Evolutionary conservation across 768 basidiomycete species (phyloP).

Genomic region (Kwoniella dendrophila): DNA sequence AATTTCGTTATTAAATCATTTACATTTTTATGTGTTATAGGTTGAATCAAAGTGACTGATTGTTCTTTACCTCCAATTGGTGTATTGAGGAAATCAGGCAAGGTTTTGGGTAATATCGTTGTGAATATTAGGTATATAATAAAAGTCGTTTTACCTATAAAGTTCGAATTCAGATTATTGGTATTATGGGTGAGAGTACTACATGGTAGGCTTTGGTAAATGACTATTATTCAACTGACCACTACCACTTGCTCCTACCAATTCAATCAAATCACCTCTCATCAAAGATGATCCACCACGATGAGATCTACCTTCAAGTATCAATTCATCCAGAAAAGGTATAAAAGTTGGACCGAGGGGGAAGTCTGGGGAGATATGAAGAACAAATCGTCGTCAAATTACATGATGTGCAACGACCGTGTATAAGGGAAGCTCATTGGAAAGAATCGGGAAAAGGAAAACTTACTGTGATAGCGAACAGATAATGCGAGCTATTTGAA

Average conservation of each 20-base stretch:
- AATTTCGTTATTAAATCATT: conserved; percentile 16
- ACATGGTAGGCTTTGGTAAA: background rate
- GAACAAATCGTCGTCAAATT: background rate
- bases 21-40: conserved; percentile 22
- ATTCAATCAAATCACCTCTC: conserved; percentile 45
- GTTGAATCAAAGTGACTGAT: conserved; percentile 27
- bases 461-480: conserved; percentile 38
- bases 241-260: conserved; percentile 40
- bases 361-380: conserved; percentile 18
- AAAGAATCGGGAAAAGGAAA: background rate
- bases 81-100: conserved; percentile 12
- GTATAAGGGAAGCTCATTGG: background rate
- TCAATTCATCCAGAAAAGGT: conserved; percentile 32
- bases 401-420: background rate
- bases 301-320: conserved; percentile 35
- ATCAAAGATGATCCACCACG: conserved; percentile 37
- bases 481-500: conserved; percentile 29
- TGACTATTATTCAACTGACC: conserved; percentile 25
- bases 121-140: conserved; percentile 44
- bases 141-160: conserved; percentile 43
- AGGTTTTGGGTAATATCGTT: conserved; percentile 32
- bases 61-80: conserved; percentile 33
- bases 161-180: background rate
- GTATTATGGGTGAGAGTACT: background rate
- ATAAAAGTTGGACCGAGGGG: conserved; percentile 47